Conservation (phyloP, 371 early-diverging fungal species). For the Mucor circinelloides region DNA sequence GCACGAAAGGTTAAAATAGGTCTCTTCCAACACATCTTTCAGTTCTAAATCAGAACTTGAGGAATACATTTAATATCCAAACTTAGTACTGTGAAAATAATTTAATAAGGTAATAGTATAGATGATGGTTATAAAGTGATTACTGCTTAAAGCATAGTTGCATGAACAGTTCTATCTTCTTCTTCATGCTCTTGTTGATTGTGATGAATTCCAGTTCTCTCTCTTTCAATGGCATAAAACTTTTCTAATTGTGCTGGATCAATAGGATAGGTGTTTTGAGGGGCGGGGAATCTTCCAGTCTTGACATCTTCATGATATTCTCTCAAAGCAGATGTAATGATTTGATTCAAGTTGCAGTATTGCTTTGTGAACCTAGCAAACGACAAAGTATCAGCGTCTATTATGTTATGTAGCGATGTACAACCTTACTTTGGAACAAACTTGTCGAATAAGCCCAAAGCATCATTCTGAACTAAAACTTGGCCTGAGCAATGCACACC, state of each 20-base stretch:
- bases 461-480: slow-evolving; percentile 90
- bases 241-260: slow-evolving; percentile 57
- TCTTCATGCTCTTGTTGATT: slow-evolving; percentile 20
- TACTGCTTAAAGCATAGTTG: slow-evolving; percentile 6
- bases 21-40: too few species aligned
- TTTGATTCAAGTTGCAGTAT: slow-evolving; percentile 79
- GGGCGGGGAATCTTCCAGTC: slow-evolving; percentile 76
- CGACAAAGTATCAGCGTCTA: slow-evolving; percentile 1
- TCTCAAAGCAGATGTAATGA: slow-evolving; percentile 68
- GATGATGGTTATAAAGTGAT: neutral
- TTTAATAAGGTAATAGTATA: neutral
- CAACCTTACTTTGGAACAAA: slow-evolving; percentile 70
- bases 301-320: slow-evolving; percentile 82
- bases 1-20: too few species aligned
- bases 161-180: slow-evolving; percentile 15
- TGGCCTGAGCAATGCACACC: slow-evolving; percentile 90
- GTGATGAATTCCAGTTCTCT: slow-evolving; percentile 10
- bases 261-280: slow-evolving; percentile 76
- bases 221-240: slow-evolving; percentile 41
- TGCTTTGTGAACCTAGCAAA: slow-evolving; percentile 80
- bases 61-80: too few species aligned
- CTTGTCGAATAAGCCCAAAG: slow-evolving; percentile 84
- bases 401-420: neutral
- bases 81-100: neutral
- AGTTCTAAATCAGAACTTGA: too few species aligned